Evolutionary conservation across 768 basidiomycete genomes (phyloP), one percentile per base, ranked within the genome.

Genomic region (Hypholoma sublateritium): DNA sequence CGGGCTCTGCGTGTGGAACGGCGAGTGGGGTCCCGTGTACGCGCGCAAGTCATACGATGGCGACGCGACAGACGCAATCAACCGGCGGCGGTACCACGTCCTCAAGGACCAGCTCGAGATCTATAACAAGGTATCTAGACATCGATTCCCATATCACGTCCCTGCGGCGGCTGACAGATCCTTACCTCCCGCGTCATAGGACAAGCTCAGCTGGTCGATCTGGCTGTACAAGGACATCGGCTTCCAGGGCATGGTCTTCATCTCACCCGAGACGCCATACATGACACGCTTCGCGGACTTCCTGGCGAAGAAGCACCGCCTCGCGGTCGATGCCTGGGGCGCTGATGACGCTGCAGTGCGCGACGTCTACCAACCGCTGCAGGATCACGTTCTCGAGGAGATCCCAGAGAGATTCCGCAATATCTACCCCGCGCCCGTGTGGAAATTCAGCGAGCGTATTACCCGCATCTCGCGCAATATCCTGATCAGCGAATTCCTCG

Each of bases 211-310:
- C 67, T 92, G 89, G 90, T 86, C 87, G 0, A 93, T 93, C 74
- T 93, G 92, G 92, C 72, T 91, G 17, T 93, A 89, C 81, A 93
- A 89, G 64, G 88, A 90, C 63, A 88, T 89, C 62, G 89, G 89
- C n/a, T 88, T 87, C 79, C 88, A 91, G 72, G 91, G 91, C 36
- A 91, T 93, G 89, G 86, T 89, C 25, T 82, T 89, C 70, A 77
- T 86, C 63, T 80, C 81, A n/a, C 77, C 75, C 12, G 81, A 85
- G 13, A 85, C 89, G 3, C 78, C 87, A 3, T 93, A 91, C 74
- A 86, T 87, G 78, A 81, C 74, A 49, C 81, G 87, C 49, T 80
- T 93, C 73, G 72, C 75, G 46, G 75, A 81, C 32, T 91, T 91
- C 75, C 78, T 91, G 50, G 81, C 79, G 51, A 91, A 87, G 75